These are phyloP conservation scores for Abrus pulchellus DNA, from an alignment of 306 rosid genomes.

Conservation along the genomic window DNA sequence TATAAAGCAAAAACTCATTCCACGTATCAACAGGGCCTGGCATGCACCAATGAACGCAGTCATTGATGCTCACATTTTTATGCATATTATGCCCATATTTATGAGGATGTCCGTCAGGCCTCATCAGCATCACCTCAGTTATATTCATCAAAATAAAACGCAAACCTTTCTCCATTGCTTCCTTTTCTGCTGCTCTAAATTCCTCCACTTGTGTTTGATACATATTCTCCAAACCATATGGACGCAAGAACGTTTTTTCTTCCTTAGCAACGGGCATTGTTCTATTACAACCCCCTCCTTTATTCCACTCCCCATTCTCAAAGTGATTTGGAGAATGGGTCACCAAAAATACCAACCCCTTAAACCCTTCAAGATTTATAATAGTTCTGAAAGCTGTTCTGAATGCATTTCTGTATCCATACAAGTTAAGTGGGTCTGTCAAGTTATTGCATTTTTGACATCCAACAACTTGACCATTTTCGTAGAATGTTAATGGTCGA, in stretches of 20 bases:
- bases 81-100: conserved; percentile 55
- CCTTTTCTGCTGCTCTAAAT: conserved; percentile 53
- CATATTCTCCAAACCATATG: conserved; percentile 52
- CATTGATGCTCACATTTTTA: conserved; percentile 58
- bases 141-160: conserved; percentile 63
- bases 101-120: conserved; percentile 94
- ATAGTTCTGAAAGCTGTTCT: conserved; percentile 62
- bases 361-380: conserved; percentile 53
- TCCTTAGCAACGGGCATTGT: conserved; percentile 57
- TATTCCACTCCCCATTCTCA: conserved; percentile 79
- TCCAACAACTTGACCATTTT: conserved; percentile 62
- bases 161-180: conserved; percentile 57
- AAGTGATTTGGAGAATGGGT: conserved; percentile 86
- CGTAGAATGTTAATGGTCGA: conserved; percentile 63
- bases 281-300: conserved; percentile 81
- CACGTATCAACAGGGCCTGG: conserved; percentile 95
- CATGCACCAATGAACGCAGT: conserved; percentile 97
- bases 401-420: conserved; percentile 68
- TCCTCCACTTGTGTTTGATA: conserved; percentile 67
- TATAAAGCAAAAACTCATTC: conserved; percentile 79
- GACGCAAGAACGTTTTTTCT: conserved; percentile 51
- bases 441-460: conserved; percentile 61
- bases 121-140: conserved; percentile 70
- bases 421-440: conserved; percentile 47
- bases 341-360: conserved; percentile 76